Conservation (phyloP, 106 monocot species). For the Apostasia shenzhenica region DNA sequence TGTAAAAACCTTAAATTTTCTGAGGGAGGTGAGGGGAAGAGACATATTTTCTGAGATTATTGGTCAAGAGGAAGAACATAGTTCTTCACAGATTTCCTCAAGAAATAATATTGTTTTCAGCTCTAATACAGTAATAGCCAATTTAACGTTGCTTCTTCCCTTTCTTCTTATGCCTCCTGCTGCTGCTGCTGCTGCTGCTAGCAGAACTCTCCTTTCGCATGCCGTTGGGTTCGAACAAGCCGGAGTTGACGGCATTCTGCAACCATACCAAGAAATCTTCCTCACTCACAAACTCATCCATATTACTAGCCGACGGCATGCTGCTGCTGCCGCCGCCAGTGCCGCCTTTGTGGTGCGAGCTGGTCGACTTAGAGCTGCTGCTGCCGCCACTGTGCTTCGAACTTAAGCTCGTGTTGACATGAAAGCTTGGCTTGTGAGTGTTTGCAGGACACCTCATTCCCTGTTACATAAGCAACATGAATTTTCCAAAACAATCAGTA, state of each 20-base stretch:
- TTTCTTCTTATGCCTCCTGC: constrained; percentile 43
- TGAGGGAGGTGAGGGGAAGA: too few species aligned
- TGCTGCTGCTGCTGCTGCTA: constrained; percentile 21
- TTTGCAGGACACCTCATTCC: constrained; percentile 85
- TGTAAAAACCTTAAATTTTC: too few species aligned
- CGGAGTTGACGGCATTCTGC: constrained; percentile 68
- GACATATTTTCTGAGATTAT: too few species aligned
- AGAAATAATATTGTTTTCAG: not conserved
- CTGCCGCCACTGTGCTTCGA: constrained; percentile 22
- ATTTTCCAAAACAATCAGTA: too few species aligned
- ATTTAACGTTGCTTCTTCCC: constrained; percentile 63
- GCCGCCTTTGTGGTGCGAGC: constrained; percentile 28
- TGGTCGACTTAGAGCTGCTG: constrained; percentile 29
- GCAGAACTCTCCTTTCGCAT: constrained; percentile 16
- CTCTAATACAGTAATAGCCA: not conserved
- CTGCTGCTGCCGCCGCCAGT: constrained; percentile 16
- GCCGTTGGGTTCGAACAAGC: constrained; percentile 36
- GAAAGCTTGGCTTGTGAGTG: constrained; percentile 90
- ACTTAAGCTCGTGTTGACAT: constrained; percentile 62
- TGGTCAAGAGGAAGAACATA: too few species aligned
- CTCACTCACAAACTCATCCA: constrained; percentile 53
- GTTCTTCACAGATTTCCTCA: not conserved
- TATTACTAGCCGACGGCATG: constrained; percentile 10
- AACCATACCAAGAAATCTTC: constrained; percentile 86
- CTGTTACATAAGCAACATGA: constrained; percentile 19